Percentiles rank a stretch among this genome's conserved stretches.
phyloP scores from a whole-genome alignment of 495 filamentous ascomycete genomes.

The Pyrenula massariospora region DNA sequence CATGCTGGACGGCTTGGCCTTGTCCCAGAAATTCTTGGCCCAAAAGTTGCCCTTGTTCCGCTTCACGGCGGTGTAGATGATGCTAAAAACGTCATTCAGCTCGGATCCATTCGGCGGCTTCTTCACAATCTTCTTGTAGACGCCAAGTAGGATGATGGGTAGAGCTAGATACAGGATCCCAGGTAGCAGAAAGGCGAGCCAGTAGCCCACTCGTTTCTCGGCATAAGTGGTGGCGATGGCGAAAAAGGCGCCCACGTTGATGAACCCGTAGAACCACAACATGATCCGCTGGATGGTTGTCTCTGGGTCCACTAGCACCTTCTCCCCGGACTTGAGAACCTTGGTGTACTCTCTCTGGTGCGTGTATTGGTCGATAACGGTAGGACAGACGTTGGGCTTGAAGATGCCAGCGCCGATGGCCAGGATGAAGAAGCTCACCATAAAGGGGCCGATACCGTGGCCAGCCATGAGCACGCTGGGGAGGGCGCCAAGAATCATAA shows the following conservation, averaged over 20 bases:
- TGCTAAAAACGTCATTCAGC: constrained; percentile 40
- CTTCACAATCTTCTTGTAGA: constrained; percentile 35
- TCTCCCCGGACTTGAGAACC: constrained; percentile 23
- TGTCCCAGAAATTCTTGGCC: constrained; percentile 48
- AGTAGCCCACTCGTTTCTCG: constrained; percentile 28
- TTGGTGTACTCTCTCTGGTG: constrained; percentile 19
- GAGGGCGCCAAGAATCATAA: constrained; percentile 50
- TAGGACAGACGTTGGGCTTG: constrained; percentile 28
- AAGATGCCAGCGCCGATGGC: constrained; percentile 25
- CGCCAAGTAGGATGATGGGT: constrained; percentile 33
- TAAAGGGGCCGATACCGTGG: constrained; percentile 42
- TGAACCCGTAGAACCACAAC: constrained; percentile 25
- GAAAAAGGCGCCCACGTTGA: constrained; percentile 27
- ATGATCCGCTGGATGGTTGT: constrained; percentile 19
- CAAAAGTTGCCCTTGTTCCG: constrained; percentile 45
- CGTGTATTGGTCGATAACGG: constrained; percentile 22
- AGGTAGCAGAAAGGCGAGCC: constrained; percentile 21
- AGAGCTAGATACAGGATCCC: constrained; percentile 42
- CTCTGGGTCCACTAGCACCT: constrained; percentile 28
- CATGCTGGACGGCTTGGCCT: constrained; percentile 50
- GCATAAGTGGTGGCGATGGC: constrained; percentile 25
- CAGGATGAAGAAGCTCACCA: constrained; percentile 36
- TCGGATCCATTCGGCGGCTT: constrained; percentile 40
- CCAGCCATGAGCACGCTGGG: constrained; percentile 45
- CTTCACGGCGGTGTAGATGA: constrained; percentile 39